phyloP scores from a whole-genome alignment of 768 basidiomycete species.

The Amanita polypyramis region DNA sequence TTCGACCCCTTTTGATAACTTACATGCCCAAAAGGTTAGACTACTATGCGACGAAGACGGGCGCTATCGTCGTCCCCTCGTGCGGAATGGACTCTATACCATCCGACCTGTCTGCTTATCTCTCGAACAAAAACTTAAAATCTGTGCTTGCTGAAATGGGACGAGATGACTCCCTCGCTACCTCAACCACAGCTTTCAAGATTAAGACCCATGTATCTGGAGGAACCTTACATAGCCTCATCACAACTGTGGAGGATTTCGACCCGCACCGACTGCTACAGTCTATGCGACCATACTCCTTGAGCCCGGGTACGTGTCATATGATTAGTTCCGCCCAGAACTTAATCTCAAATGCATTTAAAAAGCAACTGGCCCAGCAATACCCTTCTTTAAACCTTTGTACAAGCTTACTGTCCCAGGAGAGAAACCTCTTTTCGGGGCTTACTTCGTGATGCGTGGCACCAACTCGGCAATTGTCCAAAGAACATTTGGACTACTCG shows the following conservation, averaged over 20 bases:
- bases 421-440: constrained; percentile 21
- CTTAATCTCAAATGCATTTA: constrained; percentile 2
- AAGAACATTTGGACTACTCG: constrained; percentile 35
- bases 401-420: constrained; percentile 30
- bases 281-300: constrained; percentile 20
- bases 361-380: not conserved
- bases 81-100: constrained; percentile 76
- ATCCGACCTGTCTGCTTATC: constrained; percentile 57
- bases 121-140: constrained; percentile 64
- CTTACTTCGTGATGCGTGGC: constrained; percentile 30
- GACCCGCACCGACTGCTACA: constrained; percentile 24
- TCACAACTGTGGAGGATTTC: constrained; percentile 26
- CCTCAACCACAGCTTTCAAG: constrained; percentile 45
- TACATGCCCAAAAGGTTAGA: constrained; percentile 42
- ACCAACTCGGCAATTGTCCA: constrained; percentile 34
- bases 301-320: constrained; percentile 30
- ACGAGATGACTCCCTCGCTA: constrained; percentile 21
- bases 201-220: constrained; percentile 46
- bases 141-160: constrained; percentile 11
- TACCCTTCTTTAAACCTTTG: constrained; percentile 16
- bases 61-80: constrained; percentile 68
- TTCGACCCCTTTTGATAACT: constrained; percentile 1
- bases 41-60: constrained; percentile 56
- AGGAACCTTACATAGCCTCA: constrained; percentile 45
- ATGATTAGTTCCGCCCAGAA: not conserved